A percentile compares a stretch with the other conserved stretches of the same genome.
phyloP scores from a whole-genome alignment of 1,284 basidiomycete species.

The Sanguinoderma infundibulare region DNA sequence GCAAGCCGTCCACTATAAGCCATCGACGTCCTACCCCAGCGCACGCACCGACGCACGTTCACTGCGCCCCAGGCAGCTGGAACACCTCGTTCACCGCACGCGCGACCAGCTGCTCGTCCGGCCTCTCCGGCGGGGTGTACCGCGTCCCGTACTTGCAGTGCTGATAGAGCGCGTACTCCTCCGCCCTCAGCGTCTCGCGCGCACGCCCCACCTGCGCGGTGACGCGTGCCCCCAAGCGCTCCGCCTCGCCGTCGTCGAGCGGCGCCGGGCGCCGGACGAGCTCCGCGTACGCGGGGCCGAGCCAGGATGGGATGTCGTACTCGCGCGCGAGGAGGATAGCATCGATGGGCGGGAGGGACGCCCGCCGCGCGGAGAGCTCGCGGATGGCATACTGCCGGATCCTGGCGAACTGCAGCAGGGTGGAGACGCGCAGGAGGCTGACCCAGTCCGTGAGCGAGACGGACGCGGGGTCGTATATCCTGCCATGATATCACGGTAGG shows the following conservation, averaged over 20 bases:
- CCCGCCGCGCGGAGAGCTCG: slow-evolving; percentile 33
- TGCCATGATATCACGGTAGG: slow-evolving; percentile 7
- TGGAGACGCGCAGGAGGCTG: slow-evolving; percentile 41
- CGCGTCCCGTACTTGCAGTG: slow-evolving; percentile 20
- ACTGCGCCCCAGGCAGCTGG: slow-evolving; percentile 6
- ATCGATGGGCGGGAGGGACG: slow-evolving; percentile 37
- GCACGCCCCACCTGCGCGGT: slow-evolving; percentile 28
- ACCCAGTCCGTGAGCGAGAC: slow-evolving; percentile 38
- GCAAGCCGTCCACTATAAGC: no score
- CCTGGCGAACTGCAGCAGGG: slow-evolving; percentile 35
- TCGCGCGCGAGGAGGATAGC: slow-evolving; percentile 42
- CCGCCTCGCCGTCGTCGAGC: slow-evolving; percentile 41
- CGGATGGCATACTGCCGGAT: slow-evolving; percentile 38
- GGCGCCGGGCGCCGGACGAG: slow-evolving; percentile 40
- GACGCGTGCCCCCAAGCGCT: slow-evolving; percentile 36
- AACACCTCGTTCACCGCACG: slow-evolving; percentile 29
- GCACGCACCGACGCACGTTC: not conserved
- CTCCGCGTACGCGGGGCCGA: slow-evolving; percentile 41
- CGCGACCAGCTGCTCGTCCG: slow-evolving; percentile 29
- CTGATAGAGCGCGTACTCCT: slow-evolving; percentile 24
- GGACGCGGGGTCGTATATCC: slow-evolving; percentile 34
- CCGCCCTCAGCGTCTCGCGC: slow-evolving; percentile 27
- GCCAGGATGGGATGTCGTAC: slow-evolving; percentile 43
- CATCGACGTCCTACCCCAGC: no score
- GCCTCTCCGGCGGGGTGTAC: slow-evolving; percentile 18